Evolutionary conservation across 805 yeast genomes (phyloP), one percentile per base, ranked within the genome.

Genomic region (Candida coquimbonensis): DNA sequence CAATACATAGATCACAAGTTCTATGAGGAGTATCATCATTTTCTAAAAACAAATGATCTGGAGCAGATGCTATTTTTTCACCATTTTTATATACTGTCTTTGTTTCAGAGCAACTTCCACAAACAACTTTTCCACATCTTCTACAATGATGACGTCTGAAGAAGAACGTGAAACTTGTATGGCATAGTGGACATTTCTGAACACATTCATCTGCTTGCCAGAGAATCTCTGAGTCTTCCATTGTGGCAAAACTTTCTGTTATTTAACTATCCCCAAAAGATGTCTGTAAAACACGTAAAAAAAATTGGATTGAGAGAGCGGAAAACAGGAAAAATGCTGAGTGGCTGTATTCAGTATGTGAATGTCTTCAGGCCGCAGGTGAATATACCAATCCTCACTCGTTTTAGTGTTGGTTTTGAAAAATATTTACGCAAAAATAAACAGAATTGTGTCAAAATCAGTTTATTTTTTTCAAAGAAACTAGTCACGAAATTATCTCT

Each of bases 71-170:
- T 9, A 83, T 78, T 50, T 73, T 69, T 0, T 85, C 76, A 37
- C 77, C 73, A 11, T 85, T 78, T 39, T 80, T 69, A 58, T 81
- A 84, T 32, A 71, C 67, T 7, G 77, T 70, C 37, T 64, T 62
- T 21, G 75, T 69, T 9, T 67, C 59, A 7, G 91, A 80, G 56
- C 96, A 87, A 36, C 60, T 55, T 29, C 79, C 82, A 63, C 96
- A 87, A 16, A 83, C 86, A 0, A 88, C 82, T 32, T 79, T 69
- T 3, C 96, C 96, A 65, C 96, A 87, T 48, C 67, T 71, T 43
- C 93, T 71, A 62, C 96, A 87, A 61, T 87, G 96, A 64, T 87
- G 96, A 46, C 89, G 73, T 47, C 96, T 72, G 59, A 69, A 75
- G 61, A 83, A 80, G 46, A 86, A 63, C 3, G 81, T 69, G 65